Evolutionary conservation across 441 rosid genomes (phyloP).

Genomic region (Jatropha multifida): DNA sequence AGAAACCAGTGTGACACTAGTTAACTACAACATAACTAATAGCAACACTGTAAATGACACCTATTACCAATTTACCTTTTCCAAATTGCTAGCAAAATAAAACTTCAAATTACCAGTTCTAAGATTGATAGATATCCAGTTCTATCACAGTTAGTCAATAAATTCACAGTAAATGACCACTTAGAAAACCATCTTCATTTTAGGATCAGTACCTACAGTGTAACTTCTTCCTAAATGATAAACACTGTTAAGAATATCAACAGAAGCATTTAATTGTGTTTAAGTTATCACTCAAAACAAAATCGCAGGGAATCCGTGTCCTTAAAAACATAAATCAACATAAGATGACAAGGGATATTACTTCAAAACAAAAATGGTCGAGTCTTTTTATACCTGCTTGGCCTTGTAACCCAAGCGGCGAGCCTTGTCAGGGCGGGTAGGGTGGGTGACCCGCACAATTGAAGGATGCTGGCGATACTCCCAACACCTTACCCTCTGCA

Average conservation of each 20-base stretch:
- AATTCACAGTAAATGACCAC: background rate
- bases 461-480: constrained; percentile 70
- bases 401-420: constrained; percentile 71
- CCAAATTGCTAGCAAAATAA: background rate
- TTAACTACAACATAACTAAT: background rate
- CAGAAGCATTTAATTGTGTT: too few species aligned
- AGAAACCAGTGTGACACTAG: background rate
- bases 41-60: background rate
- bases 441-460: constrained; percentile 56
- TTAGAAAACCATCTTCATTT: background rate
- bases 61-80: background rate
- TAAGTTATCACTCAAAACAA: background rate
- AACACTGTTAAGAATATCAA: too few species aligned
- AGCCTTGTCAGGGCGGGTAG: constrained; percentile 70
- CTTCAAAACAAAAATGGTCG: background rate
- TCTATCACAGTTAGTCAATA: background rate
- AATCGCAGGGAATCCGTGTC: background rate
- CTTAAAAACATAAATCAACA: background rate
- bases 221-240: too few species aligned
- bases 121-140: background rate
- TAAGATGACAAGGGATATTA: background rate
- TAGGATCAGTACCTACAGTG: too few species aligned
- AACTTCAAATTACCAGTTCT: background rate
- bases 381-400: constrained; percentile 41
- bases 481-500: constrained; percentile 76